Conservation (phyloP, 345 rosid species). For the Dipteronia sinensis region DNA sequence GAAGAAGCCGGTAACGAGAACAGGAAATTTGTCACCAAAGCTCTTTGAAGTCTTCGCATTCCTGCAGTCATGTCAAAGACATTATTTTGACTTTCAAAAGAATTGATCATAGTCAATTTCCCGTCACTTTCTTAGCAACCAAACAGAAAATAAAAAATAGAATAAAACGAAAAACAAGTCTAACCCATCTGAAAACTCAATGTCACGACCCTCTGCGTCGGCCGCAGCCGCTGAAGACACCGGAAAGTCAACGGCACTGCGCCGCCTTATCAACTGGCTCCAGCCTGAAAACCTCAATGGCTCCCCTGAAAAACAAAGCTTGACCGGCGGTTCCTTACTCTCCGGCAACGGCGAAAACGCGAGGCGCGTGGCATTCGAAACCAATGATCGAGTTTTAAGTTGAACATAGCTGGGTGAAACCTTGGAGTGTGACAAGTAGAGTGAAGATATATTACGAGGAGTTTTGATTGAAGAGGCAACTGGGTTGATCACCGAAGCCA, state of each 20-base stretch:
- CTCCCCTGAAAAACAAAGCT: constrained; percentile 18
- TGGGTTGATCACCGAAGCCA: constrained; percentile 35
- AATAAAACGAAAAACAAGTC: background rate
- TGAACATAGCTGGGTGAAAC: constrained; percentile 15
- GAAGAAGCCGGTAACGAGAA: constrained; percentile 54
- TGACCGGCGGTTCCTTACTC: background rate
- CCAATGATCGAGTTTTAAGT: constrained; percentile 24
- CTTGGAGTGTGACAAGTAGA: constrained; percentile 27
- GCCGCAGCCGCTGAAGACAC: constrained; percentile 44
- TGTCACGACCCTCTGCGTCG: constrained; percentile 43
- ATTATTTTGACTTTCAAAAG: background rate
- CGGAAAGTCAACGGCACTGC: constrained; percentile 24
- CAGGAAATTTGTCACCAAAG: constrained; percentile 52
- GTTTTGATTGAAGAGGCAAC: constrained; percentile 26
- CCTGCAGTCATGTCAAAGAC: constrained; percentile 24
- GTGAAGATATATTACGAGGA: constrained; percentile 31
- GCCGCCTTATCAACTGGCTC: constrained; percentile 24
- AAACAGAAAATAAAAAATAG: constrained; percentile 10
- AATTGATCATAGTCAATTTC: background rate
- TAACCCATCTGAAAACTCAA: constrained; percentile 29
- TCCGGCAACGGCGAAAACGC: constrained; percentile 35
- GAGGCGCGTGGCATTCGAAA: constrained; percentile 22
- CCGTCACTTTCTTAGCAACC: constrained; percentile 24
- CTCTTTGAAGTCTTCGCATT: constrained; percentile 44
- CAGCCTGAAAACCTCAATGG: constrained; percentile 27